Conservation (phyloP, 2,329 filamentous ascomycete genomes). For the Fusarium sp. region DNA sequence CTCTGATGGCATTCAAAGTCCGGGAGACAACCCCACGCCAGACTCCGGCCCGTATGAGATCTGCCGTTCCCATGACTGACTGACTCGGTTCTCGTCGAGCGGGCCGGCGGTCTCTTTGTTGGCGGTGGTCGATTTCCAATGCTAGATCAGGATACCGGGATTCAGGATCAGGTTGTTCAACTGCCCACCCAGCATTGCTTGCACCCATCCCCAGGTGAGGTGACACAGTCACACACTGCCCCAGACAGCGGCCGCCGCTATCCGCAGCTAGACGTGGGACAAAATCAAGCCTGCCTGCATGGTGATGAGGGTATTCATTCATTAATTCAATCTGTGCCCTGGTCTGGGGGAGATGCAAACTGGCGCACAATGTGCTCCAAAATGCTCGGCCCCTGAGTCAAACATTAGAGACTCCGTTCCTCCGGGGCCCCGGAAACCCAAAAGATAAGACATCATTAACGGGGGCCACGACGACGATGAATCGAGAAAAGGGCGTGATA, state of each 20-base stretch:
- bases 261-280: conserved; percentile 5
- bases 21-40: conserved; percentile 11
- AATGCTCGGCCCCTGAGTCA: conserved; percentile 25
- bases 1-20: background rate
- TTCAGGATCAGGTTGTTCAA: conserved; percentile 33
- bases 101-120: background rate
- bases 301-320: background rate
- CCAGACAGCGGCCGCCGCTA: background rate
- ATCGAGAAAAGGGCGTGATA: conserved; percentile 18
- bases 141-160: background rate
- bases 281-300: background rate
- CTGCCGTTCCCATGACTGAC: conserved; percentile 17
- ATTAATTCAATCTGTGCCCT: conserved; percentile 10
- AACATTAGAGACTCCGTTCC: conserved; percentile 11
- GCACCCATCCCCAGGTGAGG: conserved; percentile 22
- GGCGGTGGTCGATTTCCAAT: background rate
- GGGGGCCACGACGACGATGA: background rate
- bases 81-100: conserved; percentile 10
- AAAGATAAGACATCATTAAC: conserved; percentile 25
- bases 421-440: conserved; percentile 30
- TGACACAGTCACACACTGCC: conserved; percentile 7
- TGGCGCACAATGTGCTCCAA: conserved; percentile 9
- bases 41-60: conserved; percentile 7
- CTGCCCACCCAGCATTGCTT: conserved; percentile 26
- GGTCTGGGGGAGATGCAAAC: background rate